These are phyloP conservation scores for Lagerstroemia speciosa DNA, from an alignment of 345 rosid genomes.

Conservation along the genomic window DNA sequence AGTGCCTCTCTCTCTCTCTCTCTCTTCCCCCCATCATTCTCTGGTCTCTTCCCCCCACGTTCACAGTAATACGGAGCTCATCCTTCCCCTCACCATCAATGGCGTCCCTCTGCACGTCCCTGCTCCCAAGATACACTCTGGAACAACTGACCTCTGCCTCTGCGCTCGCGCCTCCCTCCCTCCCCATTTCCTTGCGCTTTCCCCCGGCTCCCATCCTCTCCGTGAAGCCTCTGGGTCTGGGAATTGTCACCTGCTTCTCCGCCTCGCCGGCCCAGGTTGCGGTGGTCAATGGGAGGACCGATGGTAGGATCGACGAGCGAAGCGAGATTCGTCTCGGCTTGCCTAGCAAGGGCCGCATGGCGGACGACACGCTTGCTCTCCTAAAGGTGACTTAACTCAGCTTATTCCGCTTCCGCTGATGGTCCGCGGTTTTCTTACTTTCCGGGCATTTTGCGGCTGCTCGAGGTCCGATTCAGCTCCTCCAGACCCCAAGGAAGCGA, in stretches of 20 bases:
- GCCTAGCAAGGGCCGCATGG: conserved; percentile 99
- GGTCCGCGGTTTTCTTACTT: neutral
- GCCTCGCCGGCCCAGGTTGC: conserved; percentile 18
- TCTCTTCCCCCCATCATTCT: no score
- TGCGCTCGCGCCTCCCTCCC: neutral
- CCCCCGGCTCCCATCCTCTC: neutral
- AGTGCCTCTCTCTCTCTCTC: no score
- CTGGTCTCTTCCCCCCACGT: no score
- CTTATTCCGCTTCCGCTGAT: neutral
- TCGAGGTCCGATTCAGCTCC: neutral
- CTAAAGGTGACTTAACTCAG: conserved; percentile 48
- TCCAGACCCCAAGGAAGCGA: neutral
- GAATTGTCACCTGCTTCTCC: neutral
- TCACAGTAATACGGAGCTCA: neutral
- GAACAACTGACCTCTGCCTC: neutral
- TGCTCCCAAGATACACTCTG: neutral
- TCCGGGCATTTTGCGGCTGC: no score
- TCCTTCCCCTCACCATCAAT: neutral
- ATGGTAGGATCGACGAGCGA: conserved; percentile 25
- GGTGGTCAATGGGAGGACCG: conserved; percentile 32
- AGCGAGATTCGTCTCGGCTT: conserved; percentile 70
- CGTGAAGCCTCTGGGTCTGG: neutral
- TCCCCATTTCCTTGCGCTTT: neutral
- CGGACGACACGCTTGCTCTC: conserved; percentile 69
- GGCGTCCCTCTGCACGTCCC: conserved; percentile 5